These are phyloP conservation scores for Trametes sanguinea DNA, from an alignment of 768 basidiomycete species.

Conservation along the genomic window DNA sequence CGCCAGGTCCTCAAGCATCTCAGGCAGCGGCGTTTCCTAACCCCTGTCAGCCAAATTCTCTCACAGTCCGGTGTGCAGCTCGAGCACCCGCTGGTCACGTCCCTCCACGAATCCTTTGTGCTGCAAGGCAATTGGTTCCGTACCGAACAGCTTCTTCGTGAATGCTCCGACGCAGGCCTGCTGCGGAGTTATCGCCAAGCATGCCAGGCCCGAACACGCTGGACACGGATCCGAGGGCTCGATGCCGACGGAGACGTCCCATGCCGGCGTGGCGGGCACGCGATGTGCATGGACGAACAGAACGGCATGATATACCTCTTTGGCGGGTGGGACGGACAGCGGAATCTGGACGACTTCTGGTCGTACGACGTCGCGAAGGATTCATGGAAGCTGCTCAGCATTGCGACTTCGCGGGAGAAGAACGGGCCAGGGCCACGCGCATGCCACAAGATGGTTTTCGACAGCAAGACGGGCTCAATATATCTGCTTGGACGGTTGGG, in stretches of 20 bases:
- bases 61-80: slow-evolving; percentile 54
- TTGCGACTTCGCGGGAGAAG: slow-evolving; percentile 52
- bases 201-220: slow-evolving; percentile 59
- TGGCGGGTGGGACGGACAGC: slow-evolving; percentile 78
- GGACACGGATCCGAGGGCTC: slow-evolving; percentile 61
- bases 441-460: slow-evolving; percentile 84
- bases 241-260: slow-evolving; percentile 69
- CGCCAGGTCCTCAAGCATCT: slow-evolving; percentile 76
- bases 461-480: slow-evolving; percentile 66
- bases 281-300: slow-evolving; percentile 75
- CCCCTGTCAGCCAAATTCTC: slow-evolving; percentile 62
- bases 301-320: slow-evolving; percentile 70
- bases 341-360: slow-evolving; percentile 80
- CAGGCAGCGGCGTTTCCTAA: slow-evolving; percentile 70
- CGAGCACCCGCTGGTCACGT: slow-evolving; percentile 72
- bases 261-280: slow-evolving; percentile 71
- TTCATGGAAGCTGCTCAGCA: slow-evolving; percentile 62
- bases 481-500: slow-evolving; percentile 72
- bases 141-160: slow-evolving; percentile 54
- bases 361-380: slow-evolving; percentile 60
- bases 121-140: slow-evolving; percentile 63
- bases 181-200: slow-evolving; percentile 61
- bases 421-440: slow-evolving; percentile 72
- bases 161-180: slow-evolving; percentile 55
- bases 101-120: slow-evolving; percentile 64